phyloP scores from a whole-genome alignment of 306 rosid genomes.

The Pyrus bretschneideri region DNA sequence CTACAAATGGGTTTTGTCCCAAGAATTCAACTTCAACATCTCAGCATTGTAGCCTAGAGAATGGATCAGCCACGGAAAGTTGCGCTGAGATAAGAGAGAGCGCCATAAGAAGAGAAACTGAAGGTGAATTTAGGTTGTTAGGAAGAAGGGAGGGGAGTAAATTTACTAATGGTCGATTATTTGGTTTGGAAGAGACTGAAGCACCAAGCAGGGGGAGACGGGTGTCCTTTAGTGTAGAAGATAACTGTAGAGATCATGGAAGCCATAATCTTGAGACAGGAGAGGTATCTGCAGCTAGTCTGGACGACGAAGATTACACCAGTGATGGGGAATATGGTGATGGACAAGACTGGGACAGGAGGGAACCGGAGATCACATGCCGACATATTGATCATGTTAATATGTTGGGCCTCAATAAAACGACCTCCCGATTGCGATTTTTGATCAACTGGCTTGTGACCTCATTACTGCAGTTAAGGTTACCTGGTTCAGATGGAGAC shows the following conservation, averaged over 20 bases:
- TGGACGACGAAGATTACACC: conserved; percentile 65
- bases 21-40: conserved; percentile 30
- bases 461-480: conserved; percentile 67
- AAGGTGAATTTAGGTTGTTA: conserved; percentile 84
- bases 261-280: conserved; percentile 48
- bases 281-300: conserved; percentile 56
- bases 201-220: conserved; percentile 53
- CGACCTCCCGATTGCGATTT: conserved; percentile 75
- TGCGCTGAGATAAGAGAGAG: conserved; percentile 62
- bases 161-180: conserved; percentile 59
- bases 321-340: conserved; percentile 78
- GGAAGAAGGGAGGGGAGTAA: conserved; percentile 77
- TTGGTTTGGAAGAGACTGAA: conserved; percentile 75
- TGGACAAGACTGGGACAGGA: conserved; percentile 51
- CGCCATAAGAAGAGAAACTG: conserved; percentile 94
- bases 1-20: conserved; percentile 35
- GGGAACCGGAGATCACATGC: conserved; percentile 72
- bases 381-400: conserved; percentile 73
- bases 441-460: conserved; percentile 95
- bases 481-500: conserved; percentile 44
- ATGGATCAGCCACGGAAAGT: conserved; percentile 50
- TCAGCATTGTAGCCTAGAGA: conserved; percentile 40
- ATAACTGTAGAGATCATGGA: conserved; percentile 44
- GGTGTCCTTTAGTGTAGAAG: conserved; percentile 82
- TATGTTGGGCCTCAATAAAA: conserved; percentile 87